Percentiles rank a stretch among this genome's conserved stretches.
phyloP scores from a whole-genome alignment of 495 filamentous ascomycete genomes.

The Talaromyces stipitatus region DNA sequence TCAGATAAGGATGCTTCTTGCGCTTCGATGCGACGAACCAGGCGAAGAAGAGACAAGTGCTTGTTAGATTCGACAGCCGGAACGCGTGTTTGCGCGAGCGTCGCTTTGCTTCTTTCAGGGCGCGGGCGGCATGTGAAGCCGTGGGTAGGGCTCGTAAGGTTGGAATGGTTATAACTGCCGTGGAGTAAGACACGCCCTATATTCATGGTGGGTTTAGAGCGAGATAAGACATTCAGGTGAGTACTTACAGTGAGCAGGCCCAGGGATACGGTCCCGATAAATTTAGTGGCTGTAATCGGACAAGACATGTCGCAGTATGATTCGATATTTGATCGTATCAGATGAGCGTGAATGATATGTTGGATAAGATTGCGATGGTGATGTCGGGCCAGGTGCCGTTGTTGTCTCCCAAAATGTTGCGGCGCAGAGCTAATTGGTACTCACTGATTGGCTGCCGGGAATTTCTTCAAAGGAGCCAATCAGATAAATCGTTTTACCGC shows the following conservation, averaged over 20 bases:
- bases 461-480: not conserved
- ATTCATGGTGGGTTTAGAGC: slow-evolving; percentile 5
- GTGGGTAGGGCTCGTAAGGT: slow-evolving; percentile 70
- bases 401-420: not conserved
- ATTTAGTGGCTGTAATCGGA: slow-evolving; percentile 70
- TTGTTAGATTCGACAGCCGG: slow-evolving; percentile 53
- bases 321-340: not conserved
- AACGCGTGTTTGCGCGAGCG: slow-evolving; percentile 51
- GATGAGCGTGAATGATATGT: not conserved
- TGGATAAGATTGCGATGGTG: not conserved
- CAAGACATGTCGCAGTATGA: slow-evolving; percentile 52
- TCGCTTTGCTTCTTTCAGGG: slow-evolving; percentile 55
- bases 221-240: slow-evolving; percentile 5
- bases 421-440: not conserved
- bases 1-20: slow-evolving; percentile 72
- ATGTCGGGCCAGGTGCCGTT: not conserved
- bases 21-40: slow-evolving; percentile 63
- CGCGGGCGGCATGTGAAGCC: slow-evolving; percentile 54
- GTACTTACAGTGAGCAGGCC: slow-evolving; percentile 74
- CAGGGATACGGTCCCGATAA: slow-evolving; percentile 80
- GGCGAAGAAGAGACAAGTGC: slow-evolving; percentile 59
- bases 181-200: slow-evolving; percentile 79
- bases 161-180: slow-evolving; percentile 64
- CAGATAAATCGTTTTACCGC: not conserved
- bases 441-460: not conserved